Conservation (phyloP, 306 rosid species). For the Luffa acutangula region DNA sequence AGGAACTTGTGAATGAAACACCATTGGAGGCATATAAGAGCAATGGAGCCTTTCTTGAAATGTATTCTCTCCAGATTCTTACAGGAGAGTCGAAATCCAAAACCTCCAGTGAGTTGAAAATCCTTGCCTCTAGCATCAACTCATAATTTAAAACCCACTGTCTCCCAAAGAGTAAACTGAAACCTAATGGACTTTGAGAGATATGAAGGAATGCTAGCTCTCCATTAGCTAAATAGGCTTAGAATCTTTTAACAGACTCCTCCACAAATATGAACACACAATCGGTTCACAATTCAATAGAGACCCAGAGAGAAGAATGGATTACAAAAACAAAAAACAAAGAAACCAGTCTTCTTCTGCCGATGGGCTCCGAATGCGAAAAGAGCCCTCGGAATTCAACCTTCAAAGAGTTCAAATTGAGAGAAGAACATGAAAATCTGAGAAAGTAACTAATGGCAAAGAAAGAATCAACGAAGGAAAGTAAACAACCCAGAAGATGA, state of each 20-base stretch:
- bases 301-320: not conserved
- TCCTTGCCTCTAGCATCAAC: slow-evolving; percentile 12
- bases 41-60: slow-evolving; percentile 13
- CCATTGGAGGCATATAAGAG: slow-evolving; percentile 22
- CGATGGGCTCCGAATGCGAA: slow-evolving; percentile 4
- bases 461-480: slow-evolving; percentile 1
- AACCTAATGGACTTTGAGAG: not conserved
- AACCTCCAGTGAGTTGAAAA: slow-evolving; percentile 1
- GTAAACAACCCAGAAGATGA: not conserved
- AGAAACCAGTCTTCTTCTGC: not conserved
- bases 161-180: not conserved
- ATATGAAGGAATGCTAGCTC: not conserved
- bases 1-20: slow-evolving; percentile 69
- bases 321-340: not conserved
- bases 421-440: slow-evolving; percentile 13
- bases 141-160: not conserved
- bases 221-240: not conserved
- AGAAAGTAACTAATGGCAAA: slow-evolving; percentile 8
- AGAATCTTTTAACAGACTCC: not conserved
- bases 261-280: not conserved
- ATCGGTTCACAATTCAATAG: not conserved
- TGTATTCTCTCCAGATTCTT: slow-evolving; percentile 7
- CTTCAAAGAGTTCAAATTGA: not conserved
- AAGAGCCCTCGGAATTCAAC: not conserved
- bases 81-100: slow-evolving; percentile 12